Evolutionary conservation across 768 basidiomycete species (phyloP).

Genomic region (Phlebiopsis flavidoalba): DNA sequence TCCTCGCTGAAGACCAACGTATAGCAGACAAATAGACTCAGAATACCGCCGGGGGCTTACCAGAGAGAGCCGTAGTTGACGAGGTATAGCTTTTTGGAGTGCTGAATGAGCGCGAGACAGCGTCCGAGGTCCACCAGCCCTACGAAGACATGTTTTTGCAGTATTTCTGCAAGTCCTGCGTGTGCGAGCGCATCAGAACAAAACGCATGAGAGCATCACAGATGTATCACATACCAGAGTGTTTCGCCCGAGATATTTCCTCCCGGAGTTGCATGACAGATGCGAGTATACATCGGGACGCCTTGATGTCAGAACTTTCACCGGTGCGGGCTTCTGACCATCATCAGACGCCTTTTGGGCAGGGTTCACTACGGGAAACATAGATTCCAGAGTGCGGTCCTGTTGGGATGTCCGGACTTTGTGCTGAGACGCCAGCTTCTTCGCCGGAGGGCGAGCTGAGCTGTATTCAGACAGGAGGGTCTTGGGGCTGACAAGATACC

Average conservation of each 20-base stretch:
- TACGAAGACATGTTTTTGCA: conserved; percentile 87
- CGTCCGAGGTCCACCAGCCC: conserved; percentile 78
- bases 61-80: conserved; percentile 81
- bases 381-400: conserved; percentile 91
- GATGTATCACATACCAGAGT: conserved; percentile 50
- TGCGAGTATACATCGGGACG: conserved; percentile 72
- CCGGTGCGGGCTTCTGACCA: background rate
- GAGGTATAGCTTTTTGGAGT: conserved; percentile 84
- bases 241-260: conserved; percentile 52
- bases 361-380: conserved; percentile 65
- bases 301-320: conserved; percentile 51
- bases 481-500: background rate
- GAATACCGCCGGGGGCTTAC: conserved; percentile 41
- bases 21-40: background rate
- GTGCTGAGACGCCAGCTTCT: conserved; percentile 70
- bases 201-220: background rate
- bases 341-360: conserved; percentile 14
- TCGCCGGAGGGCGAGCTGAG: conserved; percentile 21
- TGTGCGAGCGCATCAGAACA: background rate
- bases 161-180: conserved; percentile 75
- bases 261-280: conserved; percentile 69
- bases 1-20: conserved; percentile 63
- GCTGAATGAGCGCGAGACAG: conserved; percentile 79
- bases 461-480: background rate
- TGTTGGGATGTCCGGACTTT: conserved; percentile 88